Evolutionary conservation across 768 basidiomycete genomes (phyloP).

Genomic region (Hemileccinum rubropunctum): DNA sequence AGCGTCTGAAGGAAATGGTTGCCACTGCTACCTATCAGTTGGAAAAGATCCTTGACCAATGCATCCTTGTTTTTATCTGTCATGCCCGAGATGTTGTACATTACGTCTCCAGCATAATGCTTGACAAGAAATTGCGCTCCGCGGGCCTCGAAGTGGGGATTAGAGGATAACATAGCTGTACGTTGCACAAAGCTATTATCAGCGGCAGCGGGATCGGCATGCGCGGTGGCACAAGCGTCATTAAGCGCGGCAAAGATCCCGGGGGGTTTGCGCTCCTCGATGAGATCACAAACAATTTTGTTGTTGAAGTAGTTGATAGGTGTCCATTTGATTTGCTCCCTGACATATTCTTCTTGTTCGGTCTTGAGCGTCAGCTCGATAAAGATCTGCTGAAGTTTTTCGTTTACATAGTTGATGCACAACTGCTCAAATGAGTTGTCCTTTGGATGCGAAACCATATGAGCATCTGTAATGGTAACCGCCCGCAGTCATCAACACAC

Average conservation of each 20-base stretch:
- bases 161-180: slow-evolving; percentile 72
- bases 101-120: slow-evolving; percentile 98
- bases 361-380: slow-evolving; percentile 98
- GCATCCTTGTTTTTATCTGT: slow-evolving; percentile 99
- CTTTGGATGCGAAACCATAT: slow-evolving; percentile 40
- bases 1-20: slow-evolving; percentile 85
- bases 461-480: slow-evolving; percentile 2
- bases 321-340: slow-evolving; percentile 98
- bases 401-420: slow-evolving; percentile 99
- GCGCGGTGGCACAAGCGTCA: slow-evolving; percentile 98
- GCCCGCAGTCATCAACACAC: slow-evolving; percentile 35
- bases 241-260: slow-evolving; percentile 98
- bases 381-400: slow-evolving; percentile 99
- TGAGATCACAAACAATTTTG: slow-evolving; percentile 96
- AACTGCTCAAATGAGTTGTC: slow-evolving; percentile 97
- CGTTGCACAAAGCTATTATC: slow-evolving; percentile 97
- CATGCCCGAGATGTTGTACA: slow-evolving; percentile 97
- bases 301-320: slow-evolving; percentile 99
- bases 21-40: slow-evolving; percentile 75
- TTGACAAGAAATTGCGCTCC: slow-evolving; percentile 92
- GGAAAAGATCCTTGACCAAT: slow-evolving; percentile 90
- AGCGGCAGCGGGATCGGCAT: slow-evolving; percentile 93
- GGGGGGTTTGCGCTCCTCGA: slow-evolving; percentile 94
- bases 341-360: slow-evolving; percentile 98
- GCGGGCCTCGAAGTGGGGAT: slow-evolving; percentile 93